A percentile compares a stretch with the other conserved stretches of the same genome.
These are phyloP conservation scores for Apiotrichum akiyoshidainum DNA, from an alignment of 1,284 basidiomycete genomes.

Conservation along the genomic window DNA sequence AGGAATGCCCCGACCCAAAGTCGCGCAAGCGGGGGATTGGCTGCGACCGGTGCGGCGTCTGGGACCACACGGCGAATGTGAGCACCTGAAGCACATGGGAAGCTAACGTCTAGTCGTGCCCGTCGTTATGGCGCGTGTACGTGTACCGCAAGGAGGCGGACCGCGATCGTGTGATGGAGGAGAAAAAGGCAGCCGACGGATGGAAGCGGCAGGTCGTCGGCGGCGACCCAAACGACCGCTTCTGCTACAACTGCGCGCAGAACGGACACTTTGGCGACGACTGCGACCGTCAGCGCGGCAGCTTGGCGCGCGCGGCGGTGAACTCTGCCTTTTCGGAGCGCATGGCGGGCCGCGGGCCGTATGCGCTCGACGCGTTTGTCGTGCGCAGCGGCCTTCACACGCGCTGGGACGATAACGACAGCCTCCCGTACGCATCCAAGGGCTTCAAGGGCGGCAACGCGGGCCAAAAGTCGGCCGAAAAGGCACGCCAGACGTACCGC, in stretches of 20 bases:
- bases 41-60: slow-evolving; percentile 73
- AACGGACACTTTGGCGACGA: slow-evolving; percentile 83
- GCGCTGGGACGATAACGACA: slow-evolving; percentile 26
- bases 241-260: slow-evolving; percentile 81
- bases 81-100: slow-evolving; percentile 31
- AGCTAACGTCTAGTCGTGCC: slow-evolving; percentile 64
- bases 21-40: slow-evolving; percentile 47
- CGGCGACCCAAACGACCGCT: slow-evolving; percentile 44
- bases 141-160: slow-evolving; percentile 65
- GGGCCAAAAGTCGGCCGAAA: slow-evolving; percentile 14
- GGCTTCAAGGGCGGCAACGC: slow-evolving; percentile 28
- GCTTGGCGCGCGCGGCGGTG: slow-evolving; percentile 57
- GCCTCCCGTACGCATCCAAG: slow-evolving; percentile 17
- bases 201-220: slow-evolving; percentile 45
- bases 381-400: slow-evolving; percentile 21
- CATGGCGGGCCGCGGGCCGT: slow-evolving; percentile 70
- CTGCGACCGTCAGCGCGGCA: slow-evolving; percentile 60
- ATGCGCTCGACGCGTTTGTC: slow-evolving; percentile 36
- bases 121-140: slow-evolving; percentile 82
- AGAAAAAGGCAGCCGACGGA: slow-evolving; percentile 23
- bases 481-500: slow-evolving; percentile 17
- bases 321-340: slow-evolving; percentile 71
- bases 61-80: slow-evolving; percentile 66
- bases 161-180: slow-evolving; percentile 55
- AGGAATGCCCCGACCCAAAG: slow-evolving; percentile 74